These are phyloP conservation scores for Peronospora tabacina DNA, from an alignment of 352 stramenopile genomes.

Conservation along the genomic window DNA sequence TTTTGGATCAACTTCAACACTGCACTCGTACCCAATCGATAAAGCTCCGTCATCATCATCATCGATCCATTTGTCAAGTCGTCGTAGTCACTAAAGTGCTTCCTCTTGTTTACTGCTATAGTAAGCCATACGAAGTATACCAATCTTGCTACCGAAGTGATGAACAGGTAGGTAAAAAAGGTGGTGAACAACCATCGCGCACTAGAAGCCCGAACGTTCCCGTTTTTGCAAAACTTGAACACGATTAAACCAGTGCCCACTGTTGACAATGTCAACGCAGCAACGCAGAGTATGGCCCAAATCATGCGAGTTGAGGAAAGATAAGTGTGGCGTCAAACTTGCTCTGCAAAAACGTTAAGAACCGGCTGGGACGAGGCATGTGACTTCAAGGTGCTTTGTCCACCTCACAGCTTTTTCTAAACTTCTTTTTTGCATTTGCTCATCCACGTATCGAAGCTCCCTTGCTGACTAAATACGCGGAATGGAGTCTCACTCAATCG, in stretches of 20 bases:
- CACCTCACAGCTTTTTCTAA: background rate
- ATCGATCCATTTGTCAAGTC: conserved; percentile 8
- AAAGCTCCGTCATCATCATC: conserved; percentile 21
- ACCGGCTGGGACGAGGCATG: conserved; percentile 14
- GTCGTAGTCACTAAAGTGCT: background rate
- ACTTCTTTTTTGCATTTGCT: background rate
- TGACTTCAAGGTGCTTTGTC: conserved; percentile 15
- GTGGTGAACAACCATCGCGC: conserved; percentile 24
- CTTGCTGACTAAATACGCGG: background rate
- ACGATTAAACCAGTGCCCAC: conserved; percentile 22
- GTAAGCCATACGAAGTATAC: conserved; percentile 26
- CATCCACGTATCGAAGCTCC: background rate
- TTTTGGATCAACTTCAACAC: conserved; percentile 20
- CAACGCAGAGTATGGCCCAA: conserved; percentile 21
- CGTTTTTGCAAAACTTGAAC: conserved; percentile 31
- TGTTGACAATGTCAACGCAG: conserved; percentile 20
- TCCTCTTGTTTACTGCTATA: background rate
- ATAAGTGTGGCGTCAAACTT: background rate
- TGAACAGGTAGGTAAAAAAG: conserved; percentile 28
- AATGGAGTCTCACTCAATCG: background rate
- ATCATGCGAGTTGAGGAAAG: conserved; percentile 21
- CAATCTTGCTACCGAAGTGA: conserved; percentile 12
- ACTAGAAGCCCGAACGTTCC: conserved; percentile 24
- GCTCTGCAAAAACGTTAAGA: conserved; percentile 5
- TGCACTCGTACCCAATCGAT: conserved; percentile 24